Evolutionary conservation across 208 protist genomes (phyloP), one percentile per base, ranked within the genome.

Genomic region (Porcisia hertigi): DNA sequence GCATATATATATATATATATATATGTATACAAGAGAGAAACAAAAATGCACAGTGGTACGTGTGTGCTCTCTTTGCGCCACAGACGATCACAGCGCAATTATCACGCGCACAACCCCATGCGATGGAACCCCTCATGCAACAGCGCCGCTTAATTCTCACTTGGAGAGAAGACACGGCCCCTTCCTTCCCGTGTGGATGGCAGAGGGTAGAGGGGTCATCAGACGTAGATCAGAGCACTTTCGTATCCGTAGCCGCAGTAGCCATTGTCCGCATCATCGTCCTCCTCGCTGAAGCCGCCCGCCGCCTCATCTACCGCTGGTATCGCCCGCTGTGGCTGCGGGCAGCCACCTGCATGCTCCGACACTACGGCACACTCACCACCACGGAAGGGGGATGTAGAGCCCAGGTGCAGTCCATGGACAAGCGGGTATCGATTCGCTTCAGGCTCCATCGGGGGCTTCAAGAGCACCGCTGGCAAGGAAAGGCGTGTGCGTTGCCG

Each of bases 211-310:
- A 9, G 2, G 47, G 52, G 70, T 4, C 16, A 7, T 63, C 57
- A 82, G 43, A 82, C 72, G 52, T 67, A 69, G 34, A 82, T 60
- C 4, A 64, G 8, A 39, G 54, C 72, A 20, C 52, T 66, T 43
- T 65, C 73, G 53, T 72, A 82, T 1, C 73, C 78, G 60, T 78
- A 78, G 69, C 69, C 54, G 69, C 78, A 82, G 73, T 78, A 82
- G 52, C 64, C 78, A 11, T 54, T 54, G 7, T 74, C 77, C 23
- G 69, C 77, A 36, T 76, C 71, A 0, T 65, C 78, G 18, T 77
- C 78, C 36, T 34, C 71, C 11, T 72, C 69, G 5, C 11, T 34
- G 14, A 72, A 72, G 20, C 36, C 9, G 20, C 34, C 16, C 16
- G 53, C 69, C 16, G 11, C 69, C 30, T 75, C 67, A 18, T 14